Evolutionary conservation across 176 grass and related monocot genomes (phyloP).

Genomic region (Coix lacrymajobi): DNA sequence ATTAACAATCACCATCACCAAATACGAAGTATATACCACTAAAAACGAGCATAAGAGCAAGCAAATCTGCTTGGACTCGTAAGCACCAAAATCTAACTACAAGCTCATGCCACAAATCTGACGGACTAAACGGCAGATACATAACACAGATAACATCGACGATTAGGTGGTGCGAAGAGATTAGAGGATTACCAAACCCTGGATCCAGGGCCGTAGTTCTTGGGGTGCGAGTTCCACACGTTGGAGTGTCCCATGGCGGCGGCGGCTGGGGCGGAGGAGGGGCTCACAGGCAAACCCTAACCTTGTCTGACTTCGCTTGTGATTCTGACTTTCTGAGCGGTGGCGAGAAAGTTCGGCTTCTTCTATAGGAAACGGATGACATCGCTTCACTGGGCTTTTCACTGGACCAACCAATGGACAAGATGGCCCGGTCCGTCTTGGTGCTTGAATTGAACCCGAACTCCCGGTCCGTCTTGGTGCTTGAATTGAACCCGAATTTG

Average conservation of each 20-base stretch:
- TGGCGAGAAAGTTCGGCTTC: background rate
- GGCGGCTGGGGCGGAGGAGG: background rate
- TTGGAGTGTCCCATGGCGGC: constrained; percentile 69
- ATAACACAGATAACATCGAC: background rate
- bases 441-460: background rate
- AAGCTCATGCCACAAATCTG: background rate
- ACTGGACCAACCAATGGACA: background rate
- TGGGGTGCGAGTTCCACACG: constrained; percentile 86
- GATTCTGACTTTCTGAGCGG: background rate
- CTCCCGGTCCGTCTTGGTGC: background rate
- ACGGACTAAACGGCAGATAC: no score
- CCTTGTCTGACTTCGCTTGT: background rate
- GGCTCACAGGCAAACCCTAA: constrained; percentile 26
- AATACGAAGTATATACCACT: background rate
- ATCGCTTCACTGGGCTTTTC: background rate
- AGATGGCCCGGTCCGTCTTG: background rate
- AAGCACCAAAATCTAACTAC: no score
- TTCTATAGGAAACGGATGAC: background rate
- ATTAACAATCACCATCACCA: background rate
- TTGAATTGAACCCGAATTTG: background rate
- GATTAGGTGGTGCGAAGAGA: background rate
- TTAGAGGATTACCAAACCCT: constrained; percentile 50
- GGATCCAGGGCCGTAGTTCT: constrained; percentile 75
- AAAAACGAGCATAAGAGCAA: background rate
- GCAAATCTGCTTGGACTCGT: background rate